phyloP scores from a whole-genome alignment of 2,329 filamentous ascomycete species.

The Fusarium sp. region DNA sequence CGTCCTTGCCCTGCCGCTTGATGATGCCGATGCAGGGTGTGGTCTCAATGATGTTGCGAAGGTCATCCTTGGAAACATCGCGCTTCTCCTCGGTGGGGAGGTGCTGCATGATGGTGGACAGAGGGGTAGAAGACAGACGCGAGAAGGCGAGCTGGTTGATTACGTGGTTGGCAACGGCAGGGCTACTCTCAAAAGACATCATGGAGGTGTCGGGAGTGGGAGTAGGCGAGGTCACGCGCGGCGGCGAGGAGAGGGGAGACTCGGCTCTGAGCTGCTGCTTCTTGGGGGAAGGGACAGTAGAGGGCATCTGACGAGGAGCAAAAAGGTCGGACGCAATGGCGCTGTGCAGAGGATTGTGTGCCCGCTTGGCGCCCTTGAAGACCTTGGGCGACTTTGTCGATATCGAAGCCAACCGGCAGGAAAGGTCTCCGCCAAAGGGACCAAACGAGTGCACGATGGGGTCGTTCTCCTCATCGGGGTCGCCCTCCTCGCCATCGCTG shows the following conservation, averaged over 20 bases:
- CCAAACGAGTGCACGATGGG: slow-evolving; percentile 93
- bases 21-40: slow-evolving; percentile 89
- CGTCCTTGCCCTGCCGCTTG: slow-evolving; percentile 90
- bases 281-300: slow-evolving; percentile 40
- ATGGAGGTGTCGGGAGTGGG: slow-evolving; percentile 37
- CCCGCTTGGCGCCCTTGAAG: slow-evolving; percentile 41
- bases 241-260: slow-evolving; percentile 46
- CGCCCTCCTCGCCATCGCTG: slow-evolving; percentile 69
- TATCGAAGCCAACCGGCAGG: slow-evolving; percentile 84
- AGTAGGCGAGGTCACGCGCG: slow-evolving; percentile 36
- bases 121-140: slow-evolving; percentile 87
- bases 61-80: slow-evolving; percentile 68
- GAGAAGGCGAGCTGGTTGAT: slow-evolving; percentile 97
- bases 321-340: slow-evolving; percentile 42
- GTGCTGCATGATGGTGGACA: slow-evolving; percentile 89
- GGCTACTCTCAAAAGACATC: slow-evolving; percentile 52
- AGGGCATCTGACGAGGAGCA: slow-evolving; percentile 39
- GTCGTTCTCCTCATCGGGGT: slow-evolving; percentile 94
- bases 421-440: slow-evolving; percentile 85
- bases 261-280: slow-evolving; percentile 39
- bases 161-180: slow-evolving; percentile 79
- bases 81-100: slow-evolving; percentile 75
- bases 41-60: slow-evolving; percentile 77
- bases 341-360: slow-evolving; percentile 32
- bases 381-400: slow-evolving; percentile 72